These are phyloP conservation scores for Aureobasidium mangrovei DNA, from an alignment of 2,329 filamentous ascomycete species.

Conservation along the genomic window DNA sequence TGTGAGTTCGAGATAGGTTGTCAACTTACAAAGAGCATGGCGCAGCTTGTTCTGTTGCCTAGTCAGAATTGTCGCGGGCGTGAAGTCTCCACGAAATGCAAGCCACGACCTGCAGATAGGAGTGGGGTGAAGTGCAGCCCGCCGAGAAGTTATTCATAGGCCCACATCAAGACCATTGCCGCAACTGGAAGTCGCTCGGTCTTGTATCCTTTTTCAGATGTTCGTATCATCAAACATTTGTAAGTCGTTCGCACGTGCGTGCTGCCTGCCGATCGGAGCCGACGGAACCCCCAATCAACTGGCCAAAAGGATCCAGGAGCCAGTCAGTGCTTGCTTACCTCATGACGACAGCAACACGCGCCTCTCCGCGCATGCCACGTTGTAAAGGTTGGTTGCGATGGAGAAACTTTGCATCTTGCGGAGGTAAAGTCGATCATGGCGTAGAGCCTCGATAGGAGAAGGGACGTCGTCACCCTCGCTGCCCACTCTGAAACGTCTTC, in stretches of 20 bases:
- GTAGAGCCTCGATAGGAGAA: background rate
- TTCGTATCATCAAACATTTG: background rate
- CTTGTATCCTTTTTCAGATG: background rate
- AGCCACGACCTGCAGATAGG: background rate
- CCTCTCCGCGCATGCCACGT: background rate
- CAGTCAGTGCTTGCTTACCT: background rate
- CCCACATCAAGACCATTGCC: background rate
- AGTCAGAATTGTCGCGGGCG: background rate
- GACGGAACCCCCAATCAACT: background rate
- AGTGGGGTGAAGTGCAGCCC: background rate
- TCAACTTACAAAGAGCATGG: too few relatives aligned
- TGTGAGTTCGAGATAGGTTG: background rate
- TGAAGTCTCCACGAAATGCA: background rate
- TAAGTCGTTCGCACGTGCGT: slow-evolving; percentile 2
- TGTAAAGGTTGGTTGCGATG: background rate
- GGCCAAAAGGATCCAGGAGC: background rate
- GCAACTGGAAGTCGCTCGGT: background rate
- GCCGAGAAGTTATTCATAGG: slow-evolving; percentile 7
- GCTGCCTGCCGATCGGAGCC: background rate
- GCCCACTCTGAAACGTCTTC: background rate
- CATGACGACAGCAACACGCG: background rate
- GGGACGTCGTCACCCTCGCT: background rate
- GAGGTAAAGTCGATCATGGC: slow-evolving; percentile 6
- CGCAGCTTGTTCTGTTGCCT: background rate
- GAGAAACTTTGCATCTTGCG: background rate